Evolutionary conservation across 2,329 filamentous ascomycete genomes (phyloP).

Genomic region (Neonectria punicea): DNA sequence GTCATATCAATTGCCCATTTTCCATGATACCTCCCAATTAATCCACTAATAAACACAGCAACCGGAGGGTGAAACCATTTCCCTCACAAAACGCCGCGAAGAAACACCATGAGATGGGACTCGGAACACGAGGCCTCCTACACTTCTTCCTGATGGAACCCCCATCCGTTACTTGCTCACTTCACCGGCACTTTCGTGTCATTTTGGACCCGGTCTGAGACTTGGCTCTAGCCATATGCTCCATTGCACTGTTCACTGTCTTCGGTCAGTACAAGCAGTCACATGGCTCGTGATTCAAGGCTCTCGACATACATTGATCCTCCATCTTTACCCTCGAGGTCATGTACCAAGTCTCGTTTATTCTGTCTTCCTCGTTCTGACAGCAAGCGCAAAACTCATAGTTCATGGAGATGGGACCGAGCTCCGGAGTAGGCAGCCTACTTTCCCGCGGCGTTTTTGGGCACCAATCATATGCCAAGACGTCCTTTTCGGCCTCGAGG

Average conservation of each 20-base stretch:
- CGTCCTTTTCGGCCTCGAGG: conserved; percentile 1
- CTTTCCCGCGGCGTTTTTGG: conserved; percentile 31
- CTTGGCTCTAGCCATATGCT: conserved; percentile 29
- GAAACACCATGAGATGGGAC: neutral
- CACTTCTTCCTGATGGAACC: neutral
- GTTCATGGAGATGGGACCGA: conserved; percentile 34
- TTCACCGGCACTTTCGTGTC: neutral
- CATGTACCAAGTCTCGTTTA: conserved; percentile 38
- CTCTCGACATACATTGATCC: conserved; percentile 33
- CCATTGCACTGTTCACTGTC: conserved; percentile 33
- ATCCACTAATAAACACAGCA: neutral
- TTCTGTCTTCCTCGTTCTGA: conserved; percentile 27
- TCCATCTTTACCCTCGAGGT: conserved; percentile 38
- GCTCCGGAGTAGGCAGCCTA: conserved; percentile 37
- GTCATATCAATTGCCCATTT: neutral
- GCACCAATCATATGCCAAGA: conserved; percentile 20
- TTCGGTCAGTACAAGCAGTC: conserved; percentile 23
- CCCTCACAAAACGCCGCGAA: neutral
- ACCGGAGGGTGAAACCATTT: neutral
- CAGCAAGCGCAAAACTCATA: conserved; percentile 40
- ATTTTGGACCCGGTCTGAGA: neutral
- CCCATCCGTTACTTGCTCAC: neutral
- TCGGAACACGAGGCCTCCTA: neutral
- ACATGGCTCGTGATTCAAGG: neutral
- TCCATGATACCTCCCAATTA: neutral